Evolutionary conservation across 208 protist species (phyloP), one percentile per base, ranked within the genome.

Genomic region (Wallacemonas sp.): DNA sequence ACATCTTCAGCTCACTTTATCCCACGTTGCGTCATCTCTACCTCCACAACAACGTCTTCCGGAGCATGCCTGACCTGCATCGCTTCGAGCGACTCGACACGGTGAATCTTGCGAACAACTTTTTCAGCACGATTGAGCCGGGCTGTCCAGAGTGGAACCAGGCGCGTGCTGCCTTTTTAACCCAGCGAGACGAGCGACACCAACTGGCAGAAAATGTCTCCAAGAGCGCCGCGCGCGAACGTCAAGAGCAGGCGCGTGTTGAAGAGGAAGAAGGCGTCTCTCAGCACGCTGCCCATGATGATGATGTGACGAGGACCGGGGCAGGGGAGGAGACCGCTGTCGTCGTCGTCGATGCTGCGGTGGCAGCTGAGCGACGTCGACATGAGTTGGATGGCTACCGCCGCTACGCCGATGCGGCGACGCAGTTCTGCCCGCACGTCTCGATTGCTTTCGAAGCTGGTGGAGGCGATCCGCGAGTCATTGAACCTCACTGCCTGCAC

Each of bases 21-120:
- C 81, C 80, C 21, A 90, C 96, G 2, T 60, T 98, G 27, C 75
- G 86, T 11, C 93, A 95, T 67, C 66, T 98, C 17, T 98, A 97
- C 71, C 61, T 98, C 14, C 93, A 98, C 62, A 90, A 98, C 61
- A 98, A 98, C 58, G 22, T 83, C 9, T 87, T 98, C 19, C 54
- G 72, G 4, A 51, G 55, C 8, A 97, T 98, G 77, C 90, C 94
- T 1, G 83, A 94, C 64, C 63, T 98, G 2, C 78, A 84, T 27
- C 72, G 76, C 14, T 94, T 97, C 54, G 66, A 87, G 54, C 73
- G 89, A 0, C 77, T 98, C 0, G 75, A 97, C 62, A 67, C 90
- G 19, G 63, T 98, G 0, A 98, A 98, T 66, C 55, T 98, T 17
- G 79, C 85, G 1, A 78, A 85, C 49, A 98, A 98, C 68, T 90